Evolutionary conservation across 257 asterid species (phyloP).

Genomic region (Nicotiana paniculata): DNA sequence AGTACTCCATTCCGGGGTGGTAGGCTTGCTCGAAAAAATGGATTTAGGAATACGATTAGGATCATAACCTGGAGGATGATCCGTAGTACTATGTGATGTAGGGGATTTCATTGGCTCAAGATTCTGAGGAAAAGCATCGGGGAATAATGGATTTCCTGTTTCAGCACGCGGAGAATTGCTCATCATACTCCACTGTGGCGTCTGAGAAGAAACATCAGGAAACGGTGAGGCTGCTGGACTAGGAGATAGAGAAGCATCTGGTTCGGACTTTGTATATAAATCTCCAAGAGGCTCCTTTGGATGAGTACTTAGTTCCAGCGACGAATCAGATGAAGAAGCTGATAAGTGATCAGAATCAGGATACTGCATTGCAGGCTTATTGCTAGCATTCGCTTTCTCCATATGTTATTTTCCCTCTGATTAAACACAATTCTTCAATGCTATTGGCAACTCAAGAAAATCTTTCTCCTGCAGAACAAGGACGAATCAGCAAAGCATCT

Average conservation of each 20-base stretch:
- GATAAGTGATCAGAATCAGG: conserved; percentile 9
- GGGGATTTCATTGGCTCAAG: conserved; percentile 27
- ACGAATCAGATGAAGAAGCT: conserved; percentile 24
- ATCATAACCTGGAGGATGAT: conserved; percentile 35
- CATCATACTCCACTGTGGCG: conserved; percentile 29
- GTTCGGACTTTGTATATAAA: conserved; percentile 7
- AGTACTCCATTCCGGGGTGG: conserved; percentile 59
- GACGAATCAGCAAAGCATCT: not conserved
- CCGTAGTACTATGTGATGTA: conserved; percentile 24
- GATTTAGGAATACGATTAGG: conserved; percentile 57
- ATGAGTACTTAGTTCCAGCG: conserved; percentile 6
- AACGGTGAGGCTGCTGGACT: conserved; percentile 6
- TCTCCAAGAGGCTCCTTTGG: conserved; percentile 2
- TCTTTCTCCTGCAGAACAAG: not conserved
- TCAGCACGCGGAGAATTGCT: conserved; percentile 21
- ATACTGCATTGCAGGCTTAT: not conserved
- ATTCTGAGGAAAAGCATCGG: not conserved
- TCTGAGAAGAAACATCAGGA: not conserved
- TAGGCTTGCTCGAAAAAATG: conserved; percentile 28
- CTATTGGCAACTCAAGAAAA: not conserved
- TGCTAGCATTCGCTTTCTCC: not conserved
- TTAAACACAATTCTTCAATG: not conserved
- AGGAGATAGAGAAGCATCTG: conserved; percentile 15
- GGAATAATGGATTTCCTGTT: not conserved
- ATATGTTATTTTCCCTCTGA: not conserved